phyloP scores from a whole-genome alignment of 73 alveolate species.

The Tetrahymena elliotti region DNA sequence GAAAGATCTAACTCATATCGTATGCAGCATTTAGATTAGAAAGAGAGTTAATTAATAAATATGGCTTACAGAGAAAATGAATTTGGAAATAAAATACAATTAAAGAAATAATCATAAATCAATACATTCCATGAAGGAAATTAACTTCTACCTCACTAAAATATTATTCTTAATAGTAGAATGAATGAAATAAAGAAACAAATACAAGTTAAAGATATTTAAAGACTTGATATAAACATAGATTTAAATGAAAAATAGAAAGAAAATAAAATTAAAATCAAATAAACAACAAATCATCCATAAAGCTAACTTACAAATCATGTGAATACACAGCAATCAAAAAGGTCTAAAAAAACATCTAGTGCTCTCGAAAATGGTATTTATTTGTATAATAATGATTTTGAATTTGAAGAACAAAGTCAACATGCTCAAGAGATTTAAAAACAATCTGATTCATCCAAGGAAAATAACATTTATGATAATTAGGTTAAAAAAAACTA shows the following conservation, averaged over 20 bases:
- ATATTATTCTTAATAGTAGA: neutral
- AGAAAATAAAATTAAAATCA: neutral
- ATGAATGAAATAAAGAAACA: neutral
- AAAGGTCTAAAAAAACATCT: neutral
- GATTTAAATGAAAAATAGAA: neutral
- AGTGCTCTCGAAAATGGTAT: neutral
- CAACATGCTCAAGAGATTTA: too few species aligned
- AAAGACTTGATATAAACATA: neutral
- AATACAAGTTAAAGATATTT: neutral
- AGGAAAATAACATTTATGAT: neutral
- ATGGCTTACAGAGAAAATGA: neutral
- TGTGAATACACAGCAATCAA: neutral
- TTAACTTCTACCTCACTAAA: neutral
- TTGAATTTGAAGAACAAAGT: neutral
- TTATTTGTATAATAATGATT: neutral
- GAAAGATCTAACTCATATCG: neutral
- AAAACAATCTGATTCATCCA: neutral
- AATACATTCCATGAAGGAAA: neutral
- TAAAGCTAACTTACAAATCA: neutral
- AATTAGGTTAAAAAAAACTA: neutral
- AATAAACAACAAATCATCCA: neutral
- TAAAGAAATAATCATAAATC: neutral
- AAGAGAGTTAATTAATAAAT: neutral
- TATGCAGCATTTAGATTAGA: neutral
- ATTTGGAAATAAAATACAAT: neutral